Conservation (phyloP, 208 protist genomes). For the Crithidia brevicula region DNA sequence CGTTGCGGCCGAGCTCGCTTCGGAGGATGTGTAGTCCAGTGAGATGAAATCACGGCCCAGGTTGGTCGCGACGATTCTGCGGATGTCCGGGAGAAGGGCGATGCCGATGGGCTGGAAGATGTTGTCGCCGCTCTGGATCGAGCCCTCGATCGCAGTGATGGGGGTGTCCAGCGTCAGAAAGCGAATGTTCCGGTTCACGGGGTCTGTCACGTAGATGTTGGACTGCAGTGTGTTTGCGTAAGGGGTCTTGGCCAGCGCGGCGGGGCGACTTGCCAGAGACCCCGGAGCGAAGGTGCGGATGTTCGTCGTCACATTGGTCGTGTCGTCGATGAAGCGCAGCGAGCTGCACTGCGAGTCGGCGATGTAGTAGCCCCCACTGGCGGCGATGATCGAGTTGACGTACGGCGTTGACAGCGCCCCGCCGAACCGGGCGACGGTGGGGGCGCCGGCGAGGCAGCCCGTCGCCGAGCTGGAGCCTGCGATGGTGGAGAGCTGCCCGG, state of each 20-base stretch:
- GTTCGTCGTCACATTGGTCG: conserved; percentile 31
- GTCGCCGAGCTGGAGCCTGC: conserved; percentile 35
- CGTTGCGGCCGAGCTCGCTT: not conserved
- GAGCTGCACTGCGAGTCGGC: conserved; percentile 66
- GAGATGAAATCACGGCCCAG: conserved; percentile 4
- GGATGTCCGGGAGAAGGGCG: conserved; percentile 13
- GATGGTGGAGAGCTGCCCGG: conserved; percentile 41
- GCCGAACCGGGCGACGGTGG: conserved; percentile 33
- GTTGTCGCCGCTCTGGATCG: conserved; percentile 12
- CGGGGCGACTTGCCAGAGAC: not conserved
- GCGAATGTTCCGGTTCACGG: conserved; percentile 14
- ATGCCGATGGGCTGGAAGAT: conserved; percentile 18
- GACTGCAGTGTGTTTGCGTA: conserved; percentile 15
- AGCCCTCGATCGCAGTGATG: conserved; percentile 4
- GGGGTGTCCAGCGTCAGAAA: conserved; percentile 17
- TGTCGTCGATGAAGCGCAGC: conserved; percentile 49
- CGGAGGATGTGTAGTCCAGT: conserved; percentile 8
- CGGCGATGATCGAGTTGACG: conserved; percentile 32
- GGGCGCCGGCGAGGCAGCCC: conserved; percentile 38
- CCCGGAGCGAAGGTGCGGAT: conserved; percentile 8
- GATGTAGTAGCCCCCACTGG: conserved; percentile 32
- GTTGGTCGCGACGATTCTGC: conserved; percentile 14
- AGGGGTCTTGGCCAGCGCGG: conserved; percentile 12
- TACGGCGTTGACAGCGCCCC: conserved; percentile 19
- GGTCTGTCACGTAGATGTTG: conserved; percentile 20